Evolutionary conservation across 2,329 filamentous ascomycete species (phyloP).

Genomic region (Aspergillus neotritici): DNA sequence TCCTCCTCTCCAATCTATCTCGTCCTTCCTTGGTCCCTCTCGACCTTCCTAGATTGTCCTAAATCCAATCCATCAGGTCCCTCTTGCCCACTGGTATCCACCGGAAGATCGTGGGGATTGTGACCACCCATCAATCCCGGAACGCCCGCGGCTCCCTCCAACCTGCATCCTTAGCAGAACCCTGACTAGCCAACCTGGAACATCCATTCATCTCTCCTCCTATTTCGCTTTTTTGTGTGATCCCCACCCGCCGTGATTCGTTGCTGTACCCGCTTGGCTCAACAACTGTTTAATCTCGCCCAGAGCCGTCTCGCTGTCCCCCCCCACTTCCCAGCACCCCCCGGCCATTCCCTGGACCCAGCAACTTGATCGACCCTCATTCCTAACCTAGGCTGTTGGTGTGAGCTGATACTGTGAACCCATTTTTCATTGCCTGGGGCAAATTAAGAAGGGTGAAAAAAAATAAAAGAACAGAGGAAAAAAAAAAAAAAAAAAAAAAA

Average conservation of each 20-base stretch:
- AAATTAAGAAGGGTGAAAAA: constrained; percentile 8
- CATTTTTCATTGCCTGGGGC: constrained; percentile 10
- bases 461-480: neutral
- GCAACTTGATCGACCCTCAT: constrained; percentile 16
- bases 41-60: neutral
- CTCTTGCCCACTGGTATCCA: neutral
- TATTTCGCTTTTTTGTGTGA: constrained; percentile 14
- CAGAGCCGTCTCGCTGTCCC: constrained; percentile 10
- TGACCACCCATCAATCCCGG: neutral
- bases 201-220: constrained; percentile 14
- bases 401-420: constrained; percentile 12
- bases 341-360: constrained; percentile 14
- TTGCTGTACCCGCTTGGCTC: constrained; percentile 20
- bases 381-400: constrained; percentile 13
- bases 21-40: neutral
- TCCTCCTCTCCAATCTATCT: neutral
- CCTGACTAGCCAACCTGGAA: constrained; percentile 15
- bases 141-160: too few relatives aligned
- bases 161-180: constrained; percentile 11
- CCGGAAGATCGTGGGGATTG: neutral
- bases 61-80: neutral
- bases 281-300: constrained; percentile 19
- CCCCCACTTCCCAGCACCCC: constrained; percentile 14
- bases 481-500: neutral
- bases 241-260: constrained; percentile 24